These are phyloP conservation scores for Ceratocystis variospora DNA, from an alignment of 2,329 filamentous ascomycete genomes.

Conservation along the genomic window DNA sequence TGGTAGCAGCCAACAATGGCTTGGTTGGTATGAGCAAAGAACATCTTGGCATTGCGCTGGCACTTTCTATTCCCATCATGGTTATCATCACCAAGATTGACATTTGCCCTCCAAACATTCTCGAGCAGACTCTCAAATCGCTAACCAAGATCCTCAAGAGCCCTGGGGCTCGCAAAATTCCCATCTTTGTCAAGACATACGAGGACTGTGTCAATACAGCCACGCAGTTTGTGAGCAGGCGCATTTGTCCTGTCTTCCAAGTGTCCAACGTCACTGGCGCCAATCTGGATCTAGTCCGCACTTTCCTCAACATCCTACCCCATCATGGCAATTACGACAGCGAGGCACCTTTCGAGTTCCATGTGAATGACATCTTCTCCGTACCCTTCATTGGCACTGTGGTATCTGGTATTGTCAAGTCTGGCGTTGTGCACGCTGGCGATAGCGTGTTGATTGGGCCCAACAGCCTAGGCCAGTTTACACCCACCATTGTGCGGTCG, in stretches of 20 bases:
- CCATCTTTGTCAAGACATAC: slow-evolving; percentile 82
- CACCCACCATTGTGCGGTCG: slow-evolving; percentile 69
- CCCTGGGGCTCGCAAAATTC: slow-evolving; percentile 85
- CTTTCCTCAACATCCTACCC: slow-evolving; percentile 87
- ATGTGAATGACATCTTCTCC: slow-evolving; percentile 94
- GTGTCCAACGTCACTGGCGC: slow-evolving; percentile 95
- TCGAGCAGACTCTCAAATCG: slow-evolving; percentile 84
- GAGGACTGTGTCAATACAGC: slow-evolving; percentile 92
- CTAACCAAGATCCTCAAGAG: slow-evolving; percentile 88
- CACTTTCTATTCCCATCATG: slow-evolving; percentile 94
- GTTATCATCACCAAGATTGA: slow-evolving; percentile 97
- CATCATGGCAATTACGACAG: slow-evolving; percentile 87
- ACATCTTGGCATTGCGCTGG: slow-evolving; percentile 85
- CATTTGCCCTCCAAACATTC: slow-evolving; percentile 89
- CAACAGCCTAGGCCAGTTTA: slow-evolving; percentile 81
- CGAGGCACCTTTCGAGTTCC: slow-evolving; percentile 80
- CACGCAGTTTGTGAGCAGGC: slow-evolving; percentile 84
- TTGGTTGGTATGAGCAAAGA: slow-evolving; percentile 97
- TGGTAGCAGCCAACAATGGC: slow-evolving; percentile 97
- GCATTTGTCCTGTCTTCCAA: slow-evolving; percentile 94
- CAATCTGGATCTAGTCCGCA: slow-evolving; percentile 76
- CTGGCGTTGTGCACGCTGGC: slow-evolving; percentile 76
- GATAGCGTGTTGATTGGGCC: slow-evolving; percentile 81
- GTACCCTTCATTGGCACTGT: slow-evolving; percentile 95
- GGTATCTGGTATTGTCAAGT: slow-evolving; percentile 84